Percentiles rank a stretch among this genome's conserved stretches.
phyloP scores from a whole-genome alignment of 1,284 basidiomycete species.

The Heterobasidion irregulare region DNA sequence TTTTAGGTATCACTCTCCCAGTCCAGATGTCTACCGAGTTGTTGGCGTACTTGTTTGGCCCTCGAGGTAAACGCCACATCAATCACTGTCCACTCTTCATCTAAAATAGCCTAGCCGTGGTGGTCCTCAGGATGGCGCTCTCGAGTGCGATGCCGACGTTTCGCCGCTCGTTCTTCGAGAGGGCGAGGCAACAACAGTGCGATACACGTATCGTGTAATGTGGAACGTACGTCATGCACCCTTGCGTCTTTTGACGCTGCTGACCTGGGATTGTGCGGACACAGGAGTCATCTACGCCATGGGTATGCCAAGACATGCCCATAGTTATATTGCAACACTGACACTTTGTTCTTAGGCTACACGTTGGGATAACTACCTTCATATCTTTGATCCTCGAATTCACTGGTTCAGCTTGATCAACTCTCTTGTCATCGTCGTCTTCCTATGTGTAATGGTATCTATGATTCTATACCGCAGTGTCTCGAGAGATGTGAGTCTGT shows the following conservation, averaged over 20 bases:
- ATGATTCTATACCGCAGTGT: constrained; percentile 87
- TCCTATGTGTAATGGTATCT: constrained; percentile 90
- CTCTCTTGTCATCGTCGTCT: constrained; percentile 84
- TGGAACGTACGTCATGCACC: constrained; percentile 59
- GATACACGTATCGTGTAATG: constrained; percentile 84
- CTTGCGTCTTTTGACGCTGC: not conserved
- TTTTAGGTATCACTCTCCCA: constrained; percentile 75
- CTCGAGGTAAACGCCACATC: constrained; percentile 39
- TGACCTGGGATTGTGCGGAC: not conserved
- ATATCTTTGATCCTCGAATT: constrained; percentile 35
- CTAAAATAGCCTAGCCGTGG: constrained; percentile 38
- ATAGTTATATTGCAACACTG: constrained; percentile 1
- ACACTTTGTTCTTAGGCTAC: constrained; percentile 54
- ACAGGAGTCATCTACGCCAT: constrained; percentile 78
- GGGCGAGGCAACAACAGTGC: constrained; percentile 55
- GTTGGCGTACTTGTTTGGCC: constrained; percentile 94
- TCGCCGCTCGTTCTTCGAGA: constrained; percentile 58
- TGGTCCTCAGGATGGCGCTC: constrained; percentile 38
- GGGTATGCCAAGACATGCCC: constrained; percentile 38
- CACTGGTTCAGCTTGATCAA: constrained; percentile 95
- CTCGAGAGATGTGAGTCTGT: constrained; percentile 77
- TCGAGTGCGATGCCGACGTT: constrained; percentile 27
- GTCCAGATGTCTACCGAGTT: constrained; percentile 63
- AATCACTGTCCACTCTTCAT: too few species aligned
- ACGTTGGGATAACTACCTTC: constrained; percentile 91